Evolutionary conservation across 129 eudicot species (phyloP), one percentile per base, ranked within the genome.

Genomic region (Flaveria ramosissima): DNA sequence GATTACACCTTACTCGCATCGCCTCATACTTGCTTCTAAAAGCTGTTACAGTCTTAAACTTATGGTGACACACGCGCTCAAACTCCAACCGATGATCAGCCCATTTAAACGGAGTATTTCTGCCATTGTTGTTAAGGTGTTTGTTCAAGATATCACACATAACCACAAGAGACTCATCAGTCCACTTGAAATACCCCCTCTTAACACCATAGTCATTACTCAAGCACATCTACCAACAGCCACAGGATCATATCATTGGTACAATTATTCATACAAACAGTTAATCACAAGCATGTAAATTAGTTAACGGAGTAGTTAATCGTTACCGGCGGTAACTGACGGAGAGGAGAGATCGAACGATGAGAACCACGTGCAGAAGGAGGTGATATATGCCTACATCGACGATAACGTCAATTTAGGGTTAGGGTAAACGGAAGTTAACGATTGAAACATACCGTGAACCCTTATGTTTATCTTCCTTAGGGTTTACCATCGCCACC

Each of bases 1-100:
- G 42, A 36, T 56, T 19, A 24, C 56, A 73, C 14, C 42, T 47
- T 56, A 1, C 7, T 19, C 52, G 14, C 68, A 73, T 73, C 2
- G 19, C 36, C 12, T 56, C 47, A 55, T 72, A 55, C n/a, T 72
- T 53, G 77, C 60, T 53, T 30, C 60, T 72, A 19, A 72, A 55
- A 17, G 46, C 77, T 24, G 61, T 72, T 0, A 53, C 5, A 26
- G 51, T 72, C 2, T 45, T 45, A 45, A 45, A 45, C 50, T 45
- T 45, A 45, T 45, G 50, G 50, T 45, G 50, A 45, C 11, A 8
- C 11, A 10, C 14, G 14, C 50, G 11, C 0, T 45, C 13, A 0
- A 45, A 45, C 50, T 9, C 50, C 50, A 45, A 11, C 50, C 1
- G 50, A 45, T 45, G 50, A 45, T 45, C 50, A 45, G 14, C 50